Base-by-base conservation (phyloP, 2,329 filamentous ascomycete genomes). In the Colletotrichum echinochloae region DNA sequence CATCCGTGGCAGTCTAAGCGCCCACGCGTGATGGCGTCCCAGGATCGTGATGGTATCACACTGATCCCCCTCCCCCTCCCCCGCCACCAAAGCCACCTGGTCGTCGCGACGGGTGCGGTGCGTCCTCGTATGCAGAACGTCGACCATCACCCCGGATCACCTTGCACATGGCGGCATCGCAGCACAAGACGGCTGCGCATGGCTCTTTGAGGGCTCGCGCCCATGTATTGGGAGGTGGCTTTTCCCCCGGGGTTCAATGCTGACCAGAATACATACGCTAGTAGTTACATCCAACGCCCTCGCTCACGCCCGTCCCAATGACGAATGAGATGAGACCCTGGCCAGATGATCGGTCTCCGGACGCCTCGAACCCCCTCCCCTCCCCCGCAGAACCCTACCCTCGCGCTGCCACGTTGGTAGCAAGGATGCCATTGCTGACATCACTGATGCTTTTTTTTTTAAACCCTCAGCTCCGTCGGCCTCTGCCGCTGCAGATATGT, bases 1-100 rank as follows among this genome's bases (percentile, higher is more conserved):
- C 26, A 26, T 44, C 55, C 30, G 66, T 70, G 62, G 26, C 56
- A 56, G 56, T 61, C 67, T 69, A 65, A 37, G 61, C 54, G 66
- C 46, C 66, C 55, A 48, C 56, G 54, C 46, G 66, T 59, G 66
- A 68, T 56, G 66, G 66, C 46, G 54, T 48, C 52, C 52, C 28
- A 46, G 46, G 52, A 65, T 65, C 44, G 33, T 57, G 63, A 57
- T 61, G 56, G 33, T 51, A 56, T 66, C 63, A 41, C 49, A 57
- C 67, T 70, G 63, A 39, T 56, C 56, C 56, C 33, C 56, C 7
- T 11, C 11, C 67, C 41, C 56, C 41, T 20, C 62, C 62, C 39
- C 62, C 2, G 1, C 2, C n/a, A n/a, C 66, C 39, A 51, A 61
- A 61, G 63, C 67, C 41, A 39, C 44, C 60, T 23, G 44, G 30